These are phyloP conservation scores for Mortierella sp. DNA, from an alignment of 371 early-diverging fungal genomes.

Conservation along the genomic window DNA sequence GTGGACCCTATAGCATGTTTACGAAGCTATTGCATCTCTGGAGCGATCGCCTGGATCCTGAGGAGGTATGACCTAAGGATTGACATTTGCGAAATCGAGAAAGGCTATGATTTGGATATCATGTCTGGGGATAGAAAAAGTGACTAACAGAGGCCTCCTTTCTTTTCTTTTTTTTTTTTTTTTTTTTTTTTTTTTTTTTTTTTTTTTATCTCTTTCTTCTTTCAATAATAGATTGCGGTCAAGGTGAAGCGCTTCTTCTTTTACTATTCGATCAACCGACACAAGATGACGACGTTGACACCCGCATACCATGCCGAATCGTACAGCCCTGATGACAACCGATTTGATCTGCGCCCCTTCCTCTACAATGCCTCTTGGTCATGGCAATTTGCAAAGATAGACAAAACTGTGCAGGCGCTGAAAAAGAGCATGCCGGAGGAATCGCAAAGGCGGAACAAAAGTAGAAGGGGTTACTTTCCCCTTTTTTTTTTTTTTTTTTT, in stretches of 20 bases:
- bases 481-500: too few relatives aligned
- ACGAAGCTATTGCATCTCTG: constrained; percentile 82
- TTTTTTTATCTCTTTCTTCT: neutral
- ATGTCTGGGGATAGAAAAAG: neutral
- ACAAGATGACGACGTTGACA: constrained; percentile 97
- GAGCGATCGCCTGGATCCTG: constrained; percentile 69
- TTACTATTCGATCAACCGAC: constrained; percentile 96
- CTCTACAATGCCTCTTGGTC: constrained; percentile 91
- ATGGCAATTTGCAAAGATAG: constrained; percentile 93
- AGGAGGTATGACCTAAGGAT: constrained; percentile 61
- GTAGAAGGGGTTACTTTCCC: too few relatives aligned
- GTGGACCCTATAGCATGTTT: constrained; percentile 96
- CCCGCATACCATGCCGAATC: constrained; percentile 96
- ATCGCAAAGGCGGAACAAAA: neutral
- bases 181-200: neutral
- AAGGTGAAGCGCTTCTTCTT: constrained; percentile 97
- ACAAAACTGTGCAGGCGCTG: constrained; percentile 65
- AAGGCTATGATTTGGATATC: neutral
- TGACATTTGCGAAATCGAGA: neutral
- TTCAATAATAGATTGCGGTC: constrained; percentile 68
- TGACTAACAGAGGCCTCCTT: too few relatives aligned
- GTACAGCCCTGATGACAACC: constrained; percentile 97
- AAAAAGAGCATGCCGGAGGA: constrained; percentile 29
- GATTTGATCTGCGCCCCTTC: constrained; percentile 96
- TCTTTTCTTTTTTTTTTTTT: neutral